Conservation (phyloP, 805 yeast species). For the Metschnikowia rubicola region DNA sequence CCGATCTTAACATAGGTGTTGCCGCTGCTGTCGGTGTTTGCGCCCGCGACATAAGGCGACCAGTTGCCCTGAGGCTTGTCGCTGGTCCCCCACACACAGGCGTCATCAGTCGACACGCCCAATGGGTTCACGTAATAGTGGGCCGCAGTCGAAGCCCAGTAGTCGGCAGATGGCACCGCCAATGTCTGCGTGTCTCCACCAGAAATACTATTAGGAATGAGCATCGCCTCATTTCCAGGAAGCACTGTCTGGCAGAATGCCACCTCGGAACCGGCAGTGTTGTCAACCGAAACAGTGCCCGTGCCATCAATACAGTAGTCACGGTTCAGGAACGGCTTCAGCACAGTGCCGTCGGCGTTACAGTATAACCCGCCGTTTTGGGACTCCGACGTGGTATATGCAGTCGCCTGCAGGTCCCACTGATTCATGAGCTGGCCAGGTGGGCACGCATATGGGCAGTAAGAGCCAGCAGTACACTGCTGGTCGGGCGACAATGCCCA, state of each 20-base stretch:
- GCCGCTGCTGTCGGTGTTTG: slow-evolving; percentile 68
- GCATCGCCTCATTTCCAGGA: slow-evolving; percentile 94
- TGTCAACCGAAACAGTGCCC: slow-evolving; percentile 65
- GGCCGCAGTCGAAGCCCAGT: slow-evolving; percentile 84
- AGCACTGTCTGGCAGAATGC: slow-evolving; percentile 91
- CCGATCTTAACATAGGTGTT: slow-evolving; percentile 81
- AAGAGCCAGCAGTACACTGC: slow-evolving; percentile 67
- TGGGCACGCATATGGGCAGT: slow-evolving; percentile 90
- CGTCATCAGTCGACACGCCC: slow-evolving; percentile 71
- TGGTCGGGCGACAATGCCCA: slow-evolving; percentile 86
- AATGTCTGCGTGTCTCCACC: slow-evolving; percentile 46
- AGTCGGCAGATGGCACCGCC: slow-evolving; percentile 83
- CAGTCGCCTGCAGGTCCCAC: slow-evolving; percentile 77
- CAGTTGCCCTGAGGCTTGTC: slow-evolving; percentile 78
- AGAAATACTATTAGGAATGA: slow-evolving; percentile 75
- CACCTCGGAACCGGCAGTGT: slow-evolving; percentile 54
- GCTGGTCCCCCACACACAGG: slow-evolving; percentile 80
- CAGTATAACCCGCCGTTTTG: slow-evolving; percentile 83
- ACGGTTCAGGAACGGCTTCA: slow-evolving; percentile 54
- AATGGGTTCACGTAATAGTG: slow-evolving; percentile 85
- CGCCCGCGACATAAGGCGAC: slow-evolving; percentile 93
- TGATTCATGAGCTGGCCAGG: slow-evolving; percentile 86
- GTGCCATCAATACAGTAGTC: slow-evolving; percentile 74
- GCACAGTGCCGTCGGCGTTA: slow-evolving; percentile 62
- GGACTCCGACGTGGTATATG: slow-evolving; percentile 73